These are phyloP conservation scores for Rhododendron kiyosumense DNA, from an alignment of 148 eudicot genomes.

Conservation along the genomic window DNA sequence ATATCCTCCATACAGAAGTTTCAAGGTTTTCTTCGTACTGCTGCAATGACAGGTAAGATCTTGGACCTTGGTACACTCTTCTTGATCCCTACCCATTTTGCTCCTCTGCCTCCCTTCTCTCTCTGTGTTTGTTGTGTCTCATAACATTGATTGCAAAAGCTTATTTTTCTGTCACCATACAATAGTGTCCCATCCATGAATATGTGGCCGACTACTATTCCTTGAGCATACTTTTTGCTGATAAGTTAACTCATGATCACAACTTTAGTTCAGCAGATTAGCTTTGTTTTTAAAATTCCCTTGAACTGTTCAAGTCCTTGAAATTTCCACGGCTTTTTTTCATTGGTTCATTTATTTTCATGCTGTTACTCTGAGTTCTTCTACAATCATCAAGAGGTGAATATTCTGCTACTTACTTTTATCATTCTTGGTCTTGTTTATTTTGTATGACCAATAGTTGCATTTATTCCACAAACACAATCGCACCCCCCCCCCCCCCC, in stretches of 20 bases:
- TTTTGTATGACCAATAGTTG: not conserved
- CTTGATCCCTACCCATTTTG: not conserved
- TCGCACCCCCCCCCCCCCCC: no score
- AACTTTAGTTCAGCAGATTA: not conserved
- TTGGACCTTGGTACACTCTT: not conserved
- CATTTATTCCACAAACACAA: no score
- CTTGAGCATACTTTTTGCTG: not conserved
- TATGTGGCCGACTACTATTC: not conserved
- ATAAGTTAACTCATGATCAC: not conserved
- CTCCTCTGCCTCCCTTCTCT: not conserved
- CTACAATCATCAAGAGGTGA: not conserved
- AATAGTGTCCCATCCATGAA: not conserved
- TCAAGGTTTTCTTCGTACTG: slow-evolving; percentile 33
- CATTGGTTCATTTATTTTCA: not conserved
- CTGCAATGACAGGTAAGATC: slow-evolving; percentile 48
- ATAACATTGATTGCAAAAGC: not conserved
- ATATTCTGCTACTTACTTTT: not conserved
- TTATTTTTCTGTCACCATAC: not conserved
- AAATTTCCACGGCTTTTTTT: not conserved
- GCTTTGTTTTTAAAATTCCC: not conserved
- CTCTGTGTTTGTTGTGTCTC: not conserved
- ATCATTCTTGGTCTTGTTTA: not conserved
- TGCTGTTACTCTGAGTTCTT: not conserved
- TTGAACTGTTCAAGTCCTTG: not conserved
- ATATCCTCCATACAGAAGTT: slow-evolving; percentile 41